phyloP scores from a whole-genome alignment of 805 yeast species.

The Naumovozyma baii region DNA sequence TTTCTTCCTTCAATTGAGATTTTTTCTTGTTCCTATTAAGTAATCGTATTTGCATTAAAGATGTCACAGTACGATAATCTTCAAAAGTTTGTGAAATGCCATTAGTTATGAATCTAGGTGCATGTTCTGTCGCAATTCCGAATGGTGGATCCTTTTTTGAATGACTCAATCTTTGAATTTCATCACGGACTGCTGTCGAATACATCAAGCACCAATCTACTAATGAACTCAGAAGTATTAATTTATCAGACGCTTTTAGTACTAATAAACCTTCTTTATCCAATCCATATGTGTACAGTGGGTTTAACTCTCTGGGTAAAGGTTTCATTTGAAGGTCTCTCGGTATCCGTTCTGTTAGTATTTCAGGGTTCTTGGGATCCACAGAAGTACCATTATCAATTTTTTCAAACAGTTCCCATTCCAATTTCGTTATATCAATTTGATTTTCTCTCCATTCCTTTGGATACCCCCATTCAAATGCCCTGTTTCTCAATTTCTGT shows the following conservation, averaged over 20 bases:
- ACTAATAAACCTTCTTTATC: slow-evolving; percentile 21
- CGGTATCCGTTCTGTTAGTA: slow-evolving; percentile 15
- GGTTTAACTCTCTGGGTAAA: slow-evolving; percentile 17
- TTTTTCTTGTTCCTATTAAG: slow-evolving; percentile 20
- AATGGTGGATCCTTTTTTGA: slow-evolving; percentile 21
- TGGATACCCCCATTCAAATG: slow-evolving; percentile 25
- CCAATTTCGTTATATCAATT: background rate
- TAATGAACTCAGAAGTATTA: slow-evolving; percentile 17
- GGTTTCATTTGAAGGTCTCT: slow-evolving; percentile 12
- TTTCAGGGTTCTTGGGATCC: slow-evolving; percentile 13
- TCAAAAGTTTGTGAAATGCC: slow-evolving; percentile 18
- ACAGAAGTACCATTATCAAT: slow-evolving; percentile 7
- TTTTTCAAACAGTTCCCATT: slow-evolving; percentile 6
- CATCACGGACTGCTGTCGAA: slow-evolving; percentile 21
- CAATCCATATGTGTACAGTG: slow-evolving; percentile 15
- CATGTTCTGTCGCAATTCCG: slow-evolving; percentile 22
- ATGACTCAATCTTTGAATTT: slow-evolving; percentile 21
- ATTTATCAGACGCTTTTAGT: slow-evolving; percentile 20
- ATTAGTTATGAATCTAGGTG: slow-evolving; percentile 18
- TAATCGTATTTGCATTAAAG: slow-evolving; percentile 15
- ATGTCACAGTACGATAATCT: slow-evolving; percentile 20
- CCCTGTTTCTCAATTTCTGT: slow-evolving; percentile 11
- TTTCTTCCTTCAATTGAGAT: slow-evolving; percentile 15
- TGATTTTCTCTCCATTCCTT: slow-evolving; percentile 18
- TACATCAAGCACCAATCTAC: slow-evolving; percentile 21